phyloP scores from a whole-genome alignment of 495 filamentous ascomycete genomes.

The Thermothielavioides terrestris region DNA sequence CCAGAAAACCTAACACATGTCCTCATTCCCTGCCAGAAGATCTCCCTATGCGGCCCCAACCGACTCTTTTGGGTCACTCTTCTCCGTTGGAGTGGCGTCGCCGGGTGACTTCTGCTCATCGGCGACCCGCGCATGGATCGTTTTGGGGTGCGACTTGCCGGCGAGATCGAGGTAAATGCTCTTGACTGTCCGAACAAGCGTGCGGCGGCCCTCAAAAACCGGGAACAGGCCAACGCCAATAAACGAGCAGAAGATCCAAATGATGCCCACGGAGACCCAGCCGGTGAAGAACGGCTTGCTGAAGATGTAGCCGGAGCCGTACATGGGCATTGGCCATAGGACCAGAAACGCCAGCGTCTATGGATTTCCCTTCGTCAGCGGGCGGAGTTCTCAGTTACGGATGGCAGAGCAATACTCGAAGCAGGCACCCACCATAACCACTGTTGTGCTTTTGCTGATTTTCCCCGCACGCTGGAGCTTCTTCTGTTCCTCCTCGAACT shows the following conservation, averaged over 20 bases:
- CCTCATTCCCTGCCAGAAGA: background rate
- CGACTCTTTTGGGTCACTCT: constrained; percentile 17
- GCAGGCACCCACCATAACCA: constrained; percentile 41
- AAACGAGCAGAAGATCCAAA: constrained; percentile 76
- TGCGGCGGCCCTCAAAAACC: constrained; percentile 68
- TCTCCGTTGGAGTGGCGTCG: constrained; percentile 26
- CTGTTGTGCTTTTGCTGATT: constrained; percentile 71
- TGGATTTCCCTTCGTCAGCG: no score
- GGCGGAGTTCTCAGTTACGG: background rate
- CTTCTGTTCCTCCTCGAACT: constrained; percentile 51
- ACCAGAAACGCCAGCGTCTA: constrained; percentile 66
- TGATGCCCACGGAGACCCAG: constrained; percentile 77
- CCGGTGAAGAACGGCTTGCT: constrained; percentile 87
- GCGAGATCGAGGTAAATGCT: constrained; percentile 60
- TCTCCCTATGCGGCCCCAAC: background rate
- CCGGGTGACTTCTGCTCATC: constrained; percentile 13
- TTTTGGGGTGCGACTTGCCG: constrained; percentile 45
- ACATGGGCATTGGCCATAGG: constrained; percentile 95
- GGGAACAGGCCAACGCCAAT: constrained; percentile 74
- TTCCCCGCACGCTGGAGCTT: constrained; percentile 64
- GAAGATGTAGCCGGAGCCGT: constrained; percentile 79
- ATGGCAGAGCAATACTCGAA: background rate
- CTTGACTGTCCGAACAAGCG: constrained; percentile 54
- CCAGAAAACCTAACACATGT: background rate
- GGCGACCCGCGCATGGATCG: constrained; percentile 26